phyloP scores from a whole-genome alignment of 2,329 filamentous ascomycete species.

The Lasiodiplodia theobromae region DNA sequence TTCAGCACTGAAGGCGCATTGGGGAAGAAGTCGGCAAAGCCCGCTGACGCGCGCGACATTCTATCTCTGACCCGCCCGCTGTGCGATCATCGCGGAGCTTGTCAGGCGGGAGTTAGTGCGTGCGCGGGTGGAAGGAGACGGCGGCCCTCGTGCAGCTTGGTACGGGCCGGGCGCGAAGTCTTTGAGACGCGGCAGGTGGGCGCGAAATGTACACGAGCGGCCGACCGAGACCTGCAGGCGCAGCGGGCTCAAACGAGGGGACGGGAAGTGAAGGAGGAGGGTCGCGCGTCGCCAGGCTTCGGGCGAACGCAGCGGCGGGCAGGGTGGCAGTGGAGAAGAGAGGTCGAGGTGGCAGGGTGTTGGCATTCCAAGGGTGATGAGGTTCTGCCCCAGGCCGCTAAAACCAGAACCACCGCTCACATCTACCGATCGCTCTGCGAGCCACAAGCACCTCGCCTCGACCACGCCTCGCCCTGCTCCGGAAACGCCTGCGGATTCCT shows the following conservation, averaged over 20 bases:
- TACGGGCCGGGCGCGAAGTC: constrained; percentile 28
- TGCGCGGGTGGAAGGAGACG: constrained; percentile 14
- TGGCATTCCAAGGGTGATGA: constrained; percentile 27
- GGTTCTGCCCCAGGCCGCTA: constrained; percentile 10
- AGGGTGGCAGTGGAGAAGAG: constrained; percentile 8
- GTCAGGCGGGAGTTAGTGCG: constrained; percentile 9
- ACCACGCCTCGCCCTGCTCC: constrained; percentile 10
- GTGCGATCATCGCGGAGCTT: constrained; percentile 39
- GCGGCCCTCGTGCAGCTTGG: constrained; percentile 24
- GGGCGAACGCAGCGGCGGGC: constrained; percentile 14
- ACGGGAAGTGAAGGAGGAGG: constrained; percentile 3
- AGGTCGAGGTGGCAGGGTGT: constrained; percentile 21
- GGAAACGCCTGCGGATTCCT: background rate
- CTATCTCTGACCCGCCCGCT: constrained; percentile 34
- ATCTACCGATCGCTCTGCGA: constrained; percentile 14
- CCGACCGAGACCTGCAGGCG: constrained; percentile 17
- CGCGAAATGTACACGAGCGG: constrained; percentile 35
- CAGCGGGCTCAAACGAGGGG: constrained; percentile 21
- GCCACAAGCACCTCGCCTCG: constrained; percentile 7
- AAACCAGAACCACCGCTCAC: background rate
- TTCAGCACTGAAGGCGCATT: constrained; percentile 72
- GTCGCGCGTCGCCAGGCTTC: constrained; percentile 15
- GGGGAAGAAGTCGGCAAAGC: constrained; percentile 87
- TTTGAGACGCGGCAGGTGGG: constrained; percentile 33
- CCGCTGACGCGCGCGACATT: constrained; percentile 81